Percentiles rank a stretch among this genome's conserved stretches.
These are phyloP conservation scores for Geotrichum restrictum DNA, from an alignment of 1,139 yeast genomes.

Conservation along the genomic window DNA sequence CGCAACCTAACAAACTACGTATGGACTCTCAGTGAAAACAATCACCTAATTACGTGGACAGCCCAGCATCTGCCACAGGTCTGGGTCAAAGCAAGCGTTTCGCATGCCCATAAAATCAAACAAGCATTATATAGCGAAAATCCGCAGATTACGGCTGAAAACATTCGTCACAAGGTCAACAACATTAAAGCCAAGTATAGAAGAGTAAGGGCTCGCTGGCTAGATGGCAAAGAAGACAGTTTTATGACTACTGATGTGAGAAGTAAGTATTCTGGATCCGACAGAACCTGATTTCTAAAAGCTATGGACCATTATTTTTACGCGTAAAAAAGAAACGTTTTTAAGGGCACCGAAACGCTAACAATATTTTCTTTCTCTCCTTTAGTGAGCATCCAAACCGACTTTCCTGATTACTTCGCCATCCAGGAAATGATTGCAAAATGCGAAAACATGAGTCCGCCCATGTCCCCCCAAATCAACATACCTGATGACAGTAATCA, in stretches of 20 bases:
- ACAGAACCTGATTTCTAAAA: too few species aligned
- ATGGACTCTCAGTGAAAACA: slow-evolving; percentile 17
- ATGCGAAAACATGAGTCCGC: slow-evolving; percentile 1
- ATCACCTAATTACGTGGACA: slow-evolving; percentile 15
- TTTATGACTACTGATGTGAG: slow-evolving; percentile 3
- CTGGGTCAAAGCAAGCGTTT: slow-evolving; percentile 19
- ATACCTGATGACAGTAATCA: background rate
- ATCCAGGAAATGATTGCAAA: slow-evolving; percentile 11
- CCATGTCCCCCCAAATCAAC: background rate
- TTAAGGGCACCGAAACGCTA: background rate
- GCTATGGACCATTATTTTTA: too few species aligned
- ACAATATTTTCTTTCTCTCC: background rate
- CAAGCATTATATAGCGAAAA: slow-evolving; percentile 11
- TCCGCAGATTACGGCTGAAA: slow-evolving; percentile 16
- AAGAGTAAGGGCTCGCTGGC: slow-evolving; percentile 11
- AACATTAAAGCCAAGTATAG: slow-evolving; percentile 19
- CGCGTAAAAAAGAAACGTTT: too few species aligned
- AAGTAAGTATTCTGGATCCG: background rate
- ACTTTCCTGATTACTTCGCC: slow-evolving; percentile 14
- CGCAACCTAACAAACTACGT: slow-evolving; percentile 18
- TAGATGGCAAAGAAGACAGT: background rate
- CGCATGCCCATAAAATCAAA: slow-evolving; percentile 16
- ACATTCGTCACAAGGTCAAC: slow-evolving; percentile 19
- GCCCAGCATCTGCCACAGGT: slow-evolving; percentile 14
- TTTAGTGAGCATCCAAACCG: slow-evolving; percentile 8